These are phyloP conservation scores for Camellia japonica DNA, from an alignment of 148 eudicot genomes.

Conservation along the genomic window DNA sequence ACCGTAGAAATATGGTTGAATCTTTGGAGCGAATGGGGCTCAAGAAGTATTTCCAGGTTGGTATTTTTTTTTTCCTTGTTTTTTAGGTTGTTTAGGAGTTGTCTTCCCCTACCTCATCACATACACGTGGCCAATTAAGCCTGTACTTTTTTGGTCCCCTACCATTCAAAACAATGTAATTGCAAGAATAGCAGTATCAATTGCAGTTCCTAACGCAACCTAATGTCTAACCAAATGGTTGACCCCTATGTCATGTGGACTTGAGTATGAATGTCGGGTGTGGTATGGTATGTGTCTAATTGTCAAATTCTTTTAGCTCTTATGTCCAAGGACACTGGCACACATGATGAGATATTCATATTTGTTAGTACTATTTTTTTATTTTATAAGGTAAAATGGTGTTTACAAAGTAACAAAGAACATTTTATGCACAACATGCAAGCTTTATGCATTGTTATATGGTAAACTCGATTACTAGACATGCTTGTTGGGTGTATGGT, in stretches of 20 bases:
- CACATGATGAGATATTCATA: no score
- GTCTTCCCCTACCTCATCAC: not conserved
- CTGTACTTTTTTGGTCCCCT: not conserved
- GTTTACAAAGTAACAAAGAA: no score
- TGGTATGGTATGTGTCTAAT: no score
- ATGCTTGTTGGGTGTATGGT: slow-evolving; percentile 1
- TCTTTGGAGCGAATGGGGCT: slow-evolving; percentile 74
- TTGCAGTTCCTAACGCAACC: not conserved
- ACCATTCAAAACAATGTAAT: not conserved
- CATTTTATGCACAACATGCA: not conserved
- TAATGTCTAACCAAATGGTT: not conserved
- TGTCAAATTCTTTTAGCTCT: not conserved
- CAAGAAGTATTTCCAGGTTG: slow-evolving; percentile 80
- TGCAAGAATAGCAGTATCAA: not conserved
- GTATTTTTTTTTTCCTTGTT: not conserved
- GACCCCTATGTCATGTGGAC: not conserved
- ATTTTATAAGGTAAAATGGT: not conserved
- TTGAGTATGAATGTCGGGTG: not conserved
- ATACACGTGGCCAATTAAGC: not conserved
- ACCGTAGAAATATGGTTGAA: slow-evolving; percentile 67
- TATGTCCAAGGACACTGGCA: not conserved
- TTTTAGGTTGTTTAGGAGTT: not conserved
- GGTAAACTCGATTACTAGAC: not conserved
- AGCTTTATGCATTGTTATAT: not conserved
- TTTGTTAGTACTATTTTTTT: not conserved